Evolutionary conservation across 2,329 filamentous ascomycete species (phyloP), one percentile per base, ranked within the genome.

Genomic region (Huntiella moniliformis): DNA sequence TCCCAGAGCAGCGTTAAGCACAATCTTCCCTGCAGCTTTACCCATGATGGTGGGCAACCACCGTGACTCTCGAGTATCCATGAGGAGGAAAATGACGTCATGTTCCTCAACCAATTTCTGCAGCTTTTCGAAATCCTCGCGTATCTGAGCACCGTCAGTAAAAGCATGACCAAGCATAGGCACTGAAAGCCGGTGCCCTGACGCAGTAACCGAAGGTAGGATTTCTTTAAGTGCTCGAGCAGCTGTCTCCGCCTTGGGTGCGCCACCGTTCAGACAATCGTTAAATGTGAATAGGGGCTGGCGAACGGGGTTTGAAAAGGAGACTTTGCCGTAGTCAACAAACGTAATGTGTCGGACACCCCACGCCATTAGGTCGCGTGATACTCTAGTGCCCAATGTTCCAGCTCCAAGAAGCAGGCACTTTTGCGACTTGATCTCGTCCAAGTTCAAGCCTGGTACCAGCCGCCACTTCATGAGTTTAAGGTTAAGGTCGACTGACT

Each of bases 401-500:
- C 91, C 91, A 1, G 91, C 86, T 4, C 91, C 91, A 1, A 98
- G 74, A 2, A 98, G 66, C 12, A 98, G 71, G 57, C 91, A 98
- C 57, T 79, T 93, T 3, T 85, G 88, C 48, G 79, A 73, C 57
- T 94, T 95, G 58, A 96, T 87, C 28, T 74, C 73, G 28, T 95
- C 86, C 7, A 98, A 73, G 57, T 96, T 73, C 36, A 98, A 71
- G 43, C 79, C 78, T 0, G 91, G 91, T 5, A 86, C 84, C 55
- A 98, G 85, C 35, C 91, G 79, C 91, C 91, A 98, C 64, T 95
- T 98, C 79, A 98, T 98, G 48, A 98, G 71, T 63, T 96, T 96
- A 50, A 96, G 68, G 56, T 98, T 98, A 49, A 98, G 70, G 56
- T 98, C 91, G 7, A 96, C 88, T 1, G 87, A 86, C 58, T 93